phyloP scores from a whole-genome alignment of 345 rosid genomes.

The Abelmoschus esculentus region DNA sequence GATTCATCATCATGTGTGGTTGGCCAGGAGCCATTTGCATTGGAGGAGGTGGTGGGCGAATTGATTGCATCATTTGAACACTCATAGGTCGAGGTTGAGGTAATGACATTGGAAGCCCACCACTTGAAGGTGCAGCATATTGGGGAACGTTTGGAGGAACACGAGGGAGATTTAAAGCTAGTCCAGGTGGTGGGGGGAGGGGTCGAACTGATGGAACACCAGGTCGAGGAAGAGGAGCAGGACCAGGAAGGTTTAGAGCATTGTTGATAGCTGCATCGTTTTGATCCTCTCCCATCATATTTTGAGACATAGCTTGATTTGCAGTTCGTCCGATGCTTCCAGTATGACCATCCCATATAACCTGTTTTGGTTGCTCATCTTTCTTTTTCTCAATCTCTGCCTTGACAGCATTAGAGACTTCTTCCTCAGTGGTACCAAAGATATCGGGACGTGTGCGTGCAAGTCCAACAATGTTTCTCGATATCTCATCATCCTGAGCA shows the following conservation, averaged over 20 bases:
- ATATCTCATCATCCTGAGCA: constrained; percentile 88
- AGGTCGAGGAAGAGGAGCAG: constrained; percentile 76
- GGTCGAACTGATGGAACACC: constrained; percentile 58
- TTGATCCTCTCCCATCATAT: constrained; percentile 48
- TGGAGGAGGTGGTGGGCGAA: constrained; percentile 52
- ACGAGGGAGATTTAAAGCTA: constrained; percentile 69
- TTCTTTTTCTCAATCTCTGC: constrained; percentile 92
- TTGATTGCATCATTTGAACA: constrained; percentile 50
- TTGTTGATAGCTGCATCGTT: constrained; percentile 34
- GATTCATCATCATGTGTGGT: constrained; percentile 50
- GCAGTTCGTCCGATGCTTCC: constrained; percentile 94
- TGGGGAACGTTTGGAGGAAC: constrained; percentile 46
- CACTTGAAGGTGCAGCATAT: constrained; percentile 36
- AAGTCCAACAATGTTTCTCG: constrained; percentile 79
- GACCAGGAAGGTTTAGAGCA: constrained; percentile 63
- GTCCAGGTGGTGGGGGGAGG: constrained; percentile 79
- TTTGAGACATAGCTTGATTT: constrained; percentile 75
- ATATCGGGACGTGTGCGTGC: constrained; percentile 90
- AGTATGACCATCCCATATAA: constrained; percentile 92
- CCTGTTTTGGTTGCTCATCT: constrained; percentile 88
- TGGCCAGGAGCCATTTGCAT: constrained; percentile 56
- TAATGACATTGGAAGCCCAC: constrained; percentile 34
- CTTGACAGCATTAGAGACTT: constrained; percentile 88
- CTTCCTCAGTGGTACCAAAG: constrained; percentile 90
- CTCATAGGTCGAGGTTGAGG: constrained; percentile 57